These are phyloP conservation scores for Trichoderma reesei DNA, from an alignment of 495 filamentous ascomycete genomes.

Conservation along the genomic window DNA sequence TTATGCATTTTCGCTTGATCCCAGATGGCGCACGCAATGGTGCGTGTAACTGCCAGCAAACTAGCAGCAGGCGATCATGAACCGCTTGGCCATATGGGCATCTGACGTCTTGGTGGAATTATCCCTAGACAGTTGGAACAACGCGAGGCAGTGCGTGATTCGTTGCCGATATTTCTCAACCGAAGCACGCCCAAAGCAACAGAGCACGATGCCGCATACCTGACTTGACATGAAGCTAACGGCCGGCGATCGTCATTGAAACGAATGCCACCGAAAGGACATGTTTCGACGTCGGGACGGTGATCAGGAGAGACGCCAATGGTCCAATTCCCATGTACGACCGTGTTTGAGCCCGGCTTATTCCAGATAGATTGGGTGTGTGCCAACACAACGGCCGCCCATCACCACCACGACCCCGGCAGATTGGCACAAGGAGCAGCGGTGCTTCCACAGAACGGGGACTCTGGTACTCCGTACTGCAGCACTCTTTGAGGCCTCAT, in stretches of 20 bases:
- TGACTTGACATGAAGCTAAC: not conserved
- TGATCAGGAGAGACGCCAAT: not conserved
- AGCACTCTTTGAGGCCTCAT: not conserved
- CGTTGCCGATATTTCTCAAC: too few species aligned
- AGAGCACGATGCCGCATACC: too few species aligned
- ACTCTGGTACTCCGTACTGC: too few species aligned
- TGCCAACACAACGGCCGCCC: not conserved
- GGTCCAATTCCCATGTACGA: not conserved
- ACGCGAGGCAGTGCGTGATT: not conserved
- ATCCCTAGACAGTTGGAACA: not conserved
- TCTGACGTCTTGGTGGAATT: not conserved
- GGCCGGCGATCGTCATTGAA: conserved; percentile 2
- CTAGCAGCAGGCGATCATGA: conserved; percentile 3
- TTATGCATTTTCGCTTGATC: not conserved
- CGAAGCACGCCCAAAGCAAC: not conserved
- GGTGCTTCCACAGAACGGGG: too few species aligned
- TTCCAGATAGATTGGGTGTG: not conserved
- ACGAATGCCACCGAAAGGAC: not conserved
- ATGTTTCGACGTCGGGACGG: not conserved
- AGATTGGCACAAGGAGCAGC: too few species aligned
- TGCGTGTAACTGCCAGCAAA: not conserved
- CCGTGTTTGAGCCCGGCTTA: not conserved
- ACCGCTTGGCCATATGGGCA: not conserved
- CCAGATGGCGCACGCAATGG: not conserved
- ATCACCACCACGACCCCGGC: not conserved